phyloP scores from a whole-genome alignment of 2,329 filamentous ascomycete genomes.

The Tricladium varicosporioides region DNA sequence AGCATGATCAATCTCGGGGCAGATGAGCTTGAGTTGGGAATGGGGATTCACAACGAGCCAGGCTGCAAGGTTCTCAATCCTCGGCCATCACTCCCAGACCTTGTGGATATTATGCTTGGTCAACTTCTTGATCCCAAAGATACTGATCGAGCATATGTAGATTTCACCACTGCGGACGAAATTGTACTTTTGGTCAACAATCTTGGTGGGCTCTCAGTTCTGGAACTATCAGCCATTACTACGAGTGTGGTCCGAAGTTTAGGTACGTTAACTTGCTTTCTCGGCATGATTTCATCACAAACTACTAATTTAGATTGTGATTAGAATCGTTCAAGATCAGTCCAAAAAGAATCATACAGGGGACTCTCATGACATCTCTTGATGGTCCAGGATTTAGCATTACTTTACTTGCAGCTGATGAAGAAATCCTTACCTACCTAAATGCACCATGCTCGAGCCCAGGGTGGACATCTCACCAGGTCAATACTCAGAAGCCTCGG shows the following conservation, averaged over 20 bases:
- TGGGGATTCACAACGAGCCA: conserved; percentile 51
- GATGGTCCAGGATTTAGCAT: conserved; percentile 54
- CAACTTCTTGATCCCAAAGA: conserved; percentile 61
- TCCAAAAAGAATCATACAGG: conserved; percentile 43
- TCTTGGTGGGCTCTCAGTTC: conserved; percentile 63
- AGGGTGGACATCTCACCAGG: neutral
- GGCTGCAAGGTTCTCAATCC: conserved; percentile 28
- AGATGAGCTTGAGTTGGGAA: conserved; percentile 39
- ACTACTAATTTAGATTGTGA: conserved; percentile 16
- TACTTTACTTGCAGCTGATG: conserved; percentile 48
- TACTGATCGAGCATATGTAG: conserved; percentile 61
- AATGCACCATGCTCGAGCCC: conserved; percentile 4
- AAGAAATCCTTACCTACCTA: conserved; percentile 19
- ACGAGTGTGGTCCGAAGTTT: conserved; percentile 39
- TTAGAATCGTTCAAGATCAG: conserved; percentile 26
- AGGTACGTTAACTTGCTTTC: neutral
- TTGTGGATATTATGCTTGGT: conserved; percentile 37
- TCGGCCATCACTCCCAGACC: neutral
- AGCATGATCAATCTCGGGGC: conserved; percentile 39
- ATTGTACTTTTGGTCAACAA: conserved; percentile 68
- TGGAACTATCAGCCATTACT: conserved; percentile 66
- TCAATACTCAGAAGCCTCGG: conserved; percentile 6
- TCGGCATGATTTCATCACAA: too few species aligned
- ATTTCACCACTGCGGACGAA: conserved; percentile 56
- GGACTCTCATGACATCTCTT: conserved; percentile 48